phyloP scores from a whole-genome alignment of 108 stramenopile species.

The Pseudonitzschia pungens region DNA sequence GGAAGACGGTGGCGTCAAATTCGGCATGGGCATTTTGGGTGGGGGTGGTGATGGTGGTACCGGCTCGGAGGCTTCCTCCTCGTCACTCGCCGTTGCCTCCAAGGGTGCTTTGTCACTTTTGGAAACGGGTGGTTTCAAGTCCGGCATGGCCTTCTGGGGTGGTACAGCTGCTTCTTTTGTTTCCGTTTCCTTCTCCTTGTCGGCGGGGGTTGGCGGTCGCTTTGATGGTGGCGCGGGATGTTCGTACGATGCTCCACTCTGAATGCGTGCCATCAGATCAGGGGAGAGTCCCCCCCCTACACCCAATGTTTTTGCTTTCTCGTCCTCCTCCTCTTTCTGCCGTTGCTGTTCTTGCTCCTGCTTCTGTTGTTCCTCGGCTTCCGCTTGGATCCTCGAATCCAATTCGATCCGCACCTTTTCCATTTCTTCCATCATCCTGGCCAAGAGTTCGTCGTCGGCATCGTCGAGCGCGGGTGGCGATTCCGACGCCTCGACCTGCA shows the following conservation, averaged over 20 bases:
- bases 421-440: constrained; percentile 7
- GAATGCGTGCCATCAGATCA: not conserved
- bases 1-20: not conserved
- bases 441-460: not conserved
- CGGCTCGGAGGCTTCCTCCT: not conserved
- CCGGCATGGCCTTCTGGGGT: not conserved
- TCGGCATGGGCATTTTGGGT: not conserved
- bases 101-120: too few relatives aligned
- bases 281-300: not conserved
- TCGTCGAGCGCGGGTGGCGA: not conserved
- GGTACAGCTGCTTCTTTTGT: not conserved
- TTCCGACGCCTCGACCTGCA: not conserved
- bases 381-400: not conserved
- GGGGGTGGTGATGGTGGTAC: too few relatives aligned
- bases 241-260: not conserved
- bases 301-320: not conserved
- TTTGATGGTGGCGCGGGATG: not conserved
- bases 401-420: constrained; percentile 4
- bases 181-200: not conserved
- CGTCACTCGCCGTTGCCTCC: too few relatives aligned
- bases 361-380: not conserved
- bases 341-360: not conserved
- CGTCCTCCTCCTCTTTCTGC: not conserved
- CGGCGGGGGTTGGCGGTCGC: not conserved
- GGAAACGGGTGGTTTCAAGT: not conserved